These are phyloP conservation scores for Suhomyces prunicola DNA, from an alignment of 805 yeast genomes.

Conservation along the genomic window DNA sequence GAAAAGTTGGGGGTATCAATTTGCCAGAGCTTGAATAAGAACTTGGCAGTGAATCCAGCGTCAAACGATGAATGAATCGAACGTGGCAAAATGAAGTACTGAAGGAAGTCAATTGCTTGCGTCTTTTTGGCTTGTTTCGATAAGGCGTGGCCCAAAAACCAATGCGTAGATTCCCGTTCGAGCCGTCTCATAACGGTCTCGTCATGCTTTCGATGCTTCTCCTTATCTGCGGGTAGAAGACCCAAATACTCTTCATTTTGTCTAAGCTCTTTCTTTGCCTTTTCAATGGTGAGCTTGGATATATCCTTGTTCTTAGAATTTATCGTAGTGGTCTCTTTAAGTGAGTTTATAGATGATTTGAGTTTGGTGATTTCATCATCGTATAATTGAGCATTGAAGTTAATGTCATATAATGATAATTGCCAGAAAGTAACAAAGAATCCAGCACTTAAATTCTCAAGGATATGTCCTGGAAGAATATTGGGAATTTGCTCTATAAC, in stretches of 20 bases:
- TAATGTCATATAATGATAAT: conserved; percentile 66
- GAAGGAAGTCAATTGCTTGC: conserved; percentile 40
- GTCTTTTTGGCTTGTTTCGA: not conserved
- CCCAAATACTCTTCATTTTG: conserved; percentile 23
- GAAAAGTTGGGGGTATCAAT: conserved; percentile 33
- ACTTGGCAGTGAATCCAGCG: conserved; percentile 66
- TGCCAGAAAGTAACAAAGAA: conserved; percentile 72
- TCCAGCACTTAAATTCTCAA: conserved; percentile 29
- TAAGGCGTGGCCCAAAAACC: conserved; percentile 36
- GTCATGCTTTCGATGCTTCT: conserved; percentile 43
- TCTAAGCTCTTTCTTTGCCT: conserved; percentile 19
- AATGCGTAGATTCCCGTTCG: conserved; percentile 21
- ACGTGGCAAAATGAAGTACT: conserved; percentile 72
- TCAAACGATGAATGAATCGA: conserved; percentile 77
- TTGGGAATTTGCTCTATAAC: conserved; percentile 4
- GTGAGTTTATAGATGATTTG: conserved; percentile 29
- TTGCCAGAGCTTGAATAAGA: conserved; percentile 51
- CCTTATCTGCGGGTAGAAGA: conserved; percentile 37
- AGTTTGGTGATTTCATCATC: conserved; percentile 42
- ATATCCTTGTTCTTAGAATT: conserved; percentile 26
- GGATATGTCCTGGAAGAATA: conserved; percentile 14
- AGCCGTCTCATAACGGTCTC: conserved; percentile 28
- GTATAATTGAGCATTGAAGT: conserved; percentile 51
- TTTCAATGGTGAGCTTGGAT: conserved; percentile 17
- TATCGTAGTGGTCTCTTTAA: conserved; percentile 32